Percentiles rank a stretch among this genome's conserved stretches.
These are phyloP conservation scores for Penicillium argentinense DNA, from an alignment of 495 filamentous ascomycete species.

Conservation along the genomic window DNA sequence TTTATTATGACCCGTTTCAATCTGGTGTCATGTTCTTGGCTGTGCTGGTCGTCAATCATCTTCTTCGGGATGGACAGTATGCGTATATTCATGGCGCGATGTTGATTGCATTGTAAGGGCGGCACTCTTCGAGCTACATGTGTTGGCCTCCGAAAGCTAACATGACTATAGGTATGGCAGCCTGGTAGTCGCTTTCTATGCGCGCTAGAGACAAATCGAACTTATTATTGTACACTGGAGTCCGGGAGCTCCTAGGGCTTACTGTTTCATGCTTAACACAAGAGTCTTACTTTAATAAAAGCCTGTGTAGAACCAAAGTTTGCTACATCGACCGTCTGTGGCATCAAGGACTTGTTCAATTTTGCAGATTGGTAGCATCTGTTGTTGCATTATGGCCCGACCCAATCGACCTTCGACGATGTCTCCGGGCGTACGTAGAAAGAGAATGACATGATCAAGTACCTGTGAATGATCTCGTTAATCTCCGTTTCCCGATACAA, in stretches of 20 bases:
- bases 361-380: too few species aligned
- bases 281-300: too few species aligned
- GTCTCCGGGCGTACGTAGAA: constrained; percentile 17
- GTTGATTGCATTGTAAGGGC: constrained; percentile 19
- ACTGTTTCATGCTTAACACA: too few species aligned
- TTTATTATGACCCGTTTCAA: constrained; percentile 37
- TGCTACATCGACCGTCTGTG: too few species aligned
- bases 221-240: too few species aligned
- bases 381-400: too few species aligned
- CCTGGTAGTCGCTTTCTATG: constrained; percentile 7
- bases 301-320: too few species aligned
- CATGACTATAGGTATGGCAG: constrained; percentile 5
- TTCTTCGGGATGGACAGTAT: constrained; percentile 63
- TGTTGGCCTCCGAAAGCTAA: not conserved
- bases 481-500: not conserved
- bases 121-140: not conserved
- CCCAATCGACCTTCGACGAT: too few species aligned
- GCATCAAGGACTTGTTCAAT: too few species aligned
- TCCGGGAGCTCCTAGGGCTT: not conserved
- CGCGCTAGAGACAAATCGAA: constrained; percentile 6
- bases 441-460: constrained; percentile 12
- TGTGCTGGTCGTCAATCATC: constrained; percentile 30
- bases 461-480: constrained; percentile 1
- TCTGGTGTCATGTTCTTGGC: constrained; percentile 32
- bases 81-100: constrained; percentile 53